These are phyloP conservation scores for Boletellus emodensis DNA, from an alignment of 768 basidiomycete genomes.

Conservation along the genomic window DNA sequence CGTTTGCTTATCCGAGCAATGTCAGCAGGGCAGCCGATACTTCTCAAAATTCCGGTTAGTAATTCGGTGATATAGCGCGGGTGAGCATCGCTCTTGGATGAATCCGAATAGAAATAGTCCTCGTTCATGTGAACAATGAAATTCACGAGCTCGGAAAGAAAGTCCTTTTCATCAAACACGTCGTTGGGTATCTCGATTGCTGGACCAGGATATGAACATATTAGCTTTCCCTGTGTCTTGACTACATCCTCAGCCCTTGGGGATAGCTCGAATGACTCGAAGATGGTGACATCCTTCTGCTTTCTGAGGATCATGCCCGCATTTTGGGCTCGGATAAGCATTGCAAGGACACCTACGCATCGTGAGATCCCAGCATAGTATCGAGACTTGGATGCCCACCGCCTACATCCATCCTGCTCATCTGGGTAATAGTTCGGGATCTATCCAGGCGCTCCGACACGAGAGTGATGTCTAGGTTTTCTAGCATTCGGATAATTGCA, in stretches of 20 bases:
- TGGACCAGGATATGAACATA: slow-evolving; percentile 44
- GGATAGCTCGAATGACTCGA: slow-evolving; percentile 40
- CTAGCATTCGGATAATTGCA: not conserved
- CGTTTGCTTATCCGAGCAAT: not conserved
- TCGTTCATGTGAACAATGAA: slow-evolving; percentile 36
- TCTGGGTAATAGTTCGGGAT: not conserved
- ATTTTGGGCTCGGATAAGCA: slow-evolving; percentile 44
- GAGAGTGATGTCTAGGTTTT: not conserved
- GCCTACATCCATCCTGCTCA: not conserved
- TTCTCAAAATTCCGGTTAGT: slow-evolving; percentile 41
- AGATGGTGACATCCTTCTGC: slow-evolving; percentile 6
- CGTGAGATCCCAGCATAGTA: not conserved
- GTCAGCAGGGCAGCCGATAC: slow-evolving; percentile 18
- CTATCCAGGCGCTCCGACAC: not conserved
- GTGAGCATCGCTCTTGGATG: too few species aligned
- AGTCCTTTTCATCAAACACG: slow-evolving; percentile 16
- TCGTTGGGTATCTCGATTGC: slow-evolving; percentile 33
- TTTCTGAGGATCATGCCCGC: slow-evolving; percentile 40
- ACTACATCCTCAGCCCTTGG: slow-evolving; percentile 33
- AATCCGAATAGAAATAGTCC: slow-evolving; percentile 24
- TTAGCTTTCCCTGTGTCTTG: slow-evolving; percentile 36
- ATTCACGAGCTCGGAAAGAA: slow-evolving; percentile 33
- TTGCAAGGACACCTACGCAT: slow-evolving; percentile 32
- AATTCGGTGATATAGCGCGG: slow-evolving; percentile 45
- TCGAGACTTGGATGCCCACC: not conserved